Conservation (phyloP, 169 alveolate species). For the Babesia caballi region DNA sequence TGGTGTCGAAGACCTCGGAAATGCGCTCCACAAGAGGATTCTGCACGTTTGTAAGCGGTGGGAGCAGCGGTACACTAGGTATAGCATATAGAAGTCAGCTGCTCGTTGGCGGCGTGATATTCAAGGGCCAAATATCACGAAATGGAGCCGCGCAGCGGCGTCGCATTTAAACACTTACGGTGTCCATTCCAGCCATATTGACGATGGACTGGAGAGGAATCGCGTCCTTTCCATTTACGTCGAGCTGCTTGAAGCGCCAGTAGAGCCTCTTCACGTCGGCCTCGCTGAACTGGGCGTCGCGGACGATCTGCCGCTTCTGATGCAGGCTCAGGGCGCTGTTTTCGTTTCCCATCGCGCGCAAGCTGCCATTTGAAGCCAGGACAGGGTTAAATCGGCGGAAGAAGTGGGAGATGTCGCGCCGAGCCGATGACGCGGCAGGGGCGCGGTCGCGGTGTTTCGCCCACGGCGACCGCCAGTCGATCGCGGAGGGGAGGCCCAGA, state of each 20-base stretch:
- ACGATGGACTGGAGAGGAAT: slow-evolving; percentile 94
- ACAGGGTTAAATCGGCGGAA: too few relatives aligned
- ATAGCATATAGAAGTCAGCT: too few relatives aligned
- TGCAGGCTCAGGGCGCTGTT: slow-evolving; percentile 60
- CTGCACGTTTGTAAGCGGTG: too few relatives aligned
- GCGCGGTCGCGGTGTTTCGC: too few relatives aligned
- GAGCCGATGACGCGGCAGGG: too few relatives aligned
- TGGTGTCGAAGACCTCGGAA: slow-evolving; percentile 91
- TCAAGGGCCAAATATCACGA: not conserved
- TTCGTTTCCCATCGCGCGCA: slow-evolving; percentile 25
- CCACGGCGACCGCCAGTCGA: too few relatives aligned
- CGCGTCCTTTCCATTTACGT: slow-evolving; percentile 89
- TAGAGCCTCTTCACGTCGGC: slow-evolving; percentile 90
- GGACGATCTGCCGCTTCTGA: slow-evolving; percentile 77
- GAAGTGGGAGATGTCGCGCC: too few relatives aligned
- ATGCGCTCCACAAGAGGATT: slow-evolving; percentile 96
- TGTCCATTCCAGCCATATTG: slow-evolving; percentile 92
- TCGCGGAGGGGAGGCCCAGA: too few relatives aligned
- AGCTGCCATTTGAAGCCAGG: not conserved
- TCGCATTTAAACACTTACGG: slow-evolving; percentile 68
- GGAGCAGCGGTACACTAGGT: not conserved
- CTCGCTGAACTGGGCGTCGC: slow-evolving; percentile 87
- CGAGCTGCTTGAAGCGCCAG: slow-evolving; percentile 88
- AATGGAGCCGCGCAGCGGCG: too few relatives aligned
- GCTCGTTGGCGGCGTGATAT: not conserved